Percentiles rank a stretch among this genome's conserved stretches.
phyloP scores from a whole-genome alignment of 805 yeast genomes.

The Tanozyma kutaoensis region DNA sequence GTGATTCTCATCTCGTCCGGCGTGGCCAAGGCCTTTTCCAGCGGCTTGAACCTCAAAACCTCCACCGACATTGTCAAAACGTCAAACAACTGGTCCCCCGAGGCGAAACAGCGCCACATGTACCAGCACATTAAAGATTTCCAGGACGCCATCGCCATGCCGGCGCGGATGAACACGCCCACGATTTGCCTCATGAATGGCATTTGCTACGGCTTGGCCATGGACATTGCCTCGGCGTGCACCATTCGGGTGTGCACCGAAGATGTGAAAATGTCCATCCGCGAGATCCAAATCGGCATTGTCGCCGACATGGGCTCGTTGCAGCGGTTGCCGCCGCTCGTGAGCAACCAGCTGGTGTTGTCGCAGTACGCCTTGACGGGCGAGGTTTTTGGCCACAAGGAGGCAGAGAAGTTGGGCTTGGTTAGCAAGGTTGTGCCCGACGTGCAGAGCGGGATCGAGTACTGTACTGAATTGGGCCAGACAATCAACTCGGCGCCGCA shows the following conservation, averaged over 20 bases:
- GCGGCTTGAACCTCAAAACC: conserved; percentile 51
- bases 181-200: conserved; percentile 63
- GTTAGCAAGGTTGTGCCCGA: conserved; percentile 32
- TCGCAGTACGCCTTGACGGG: conserved; percentile 54
- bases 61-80: conserved; percentile 1
- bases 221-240: conserved; percentile 50
- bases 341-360: conserved; percentile 42
- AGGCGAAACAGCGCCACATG: conserved; percentile 13
- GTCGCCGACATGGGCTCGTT: conserved; percentile 72
- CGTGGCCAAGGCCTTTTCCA: conserved; percentile 39
- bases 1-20: conserved; percentile 45
- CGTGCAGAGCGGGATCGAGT: conserved; percentile 33
- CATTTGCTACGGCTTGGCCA: conserved; percentile 46
- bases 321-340: conserved; percentile 47
- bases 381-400: conserved; percentile 36
- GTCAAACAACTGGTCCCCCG: conserved; percentile 2
- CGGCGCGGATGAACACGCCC: conserved; percentile 38
- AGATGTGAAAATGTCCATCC: conserved; percentile 42
- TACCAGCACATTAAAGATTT: conserved; percentile 35
- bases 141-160: conserved; percentile 41
- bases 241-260: conserved; percentile 43
- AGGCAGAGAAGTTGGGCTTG: conserved; percentile 44
- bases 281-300: conserved; percentile 62
- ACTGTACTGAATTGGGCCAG: conserved; percentile 37
- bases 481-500: conserved; percentile 32